These are phyloP conservation scores for Dipteronia dyeriana DNA, from an alignment of 345 rosid genomes.

Conservation along the genomic window DNA sequence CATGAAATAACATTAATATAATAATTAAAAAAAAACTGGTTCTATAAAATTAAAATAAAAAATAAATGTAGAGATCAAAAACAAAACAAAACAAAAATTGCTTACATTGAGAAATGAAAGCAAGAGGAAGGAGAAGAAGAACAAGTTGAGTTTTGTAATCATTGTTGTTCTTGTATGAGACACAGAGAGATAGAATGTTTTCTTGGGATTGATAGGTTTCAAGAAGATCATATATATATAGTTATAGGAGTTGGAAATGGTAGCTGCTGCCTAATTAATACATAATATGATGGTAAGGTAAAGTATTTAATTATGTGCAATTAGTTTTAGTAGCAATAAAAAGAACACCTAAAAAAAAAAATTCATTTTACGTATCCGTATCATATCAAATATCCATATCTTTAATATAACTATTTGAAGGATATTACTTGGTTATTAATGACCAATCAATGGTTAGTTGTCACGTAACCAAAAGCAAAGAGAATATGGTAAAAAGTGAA, in stretches of 20 bases:
- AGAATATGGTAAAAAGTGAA: no score
- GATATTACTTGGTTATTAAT: no score
- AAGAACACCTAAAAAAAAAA: no score
- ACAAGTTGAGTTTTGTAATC: not conserved
- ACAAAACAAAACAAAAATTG: not conserved
- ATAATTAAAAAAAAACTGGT: not conserved
- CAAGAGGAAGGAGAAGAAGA: slow-evolving; percentile 29
- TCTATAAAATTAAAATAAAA: not conserved
- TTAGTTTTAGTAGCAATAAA: no score
- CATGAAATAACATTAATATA: not conserved
- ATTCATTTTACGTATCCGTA: no score
- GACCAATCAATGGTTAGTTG: no score
- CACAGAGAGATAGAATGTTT: slow-evolving; percentile 23
- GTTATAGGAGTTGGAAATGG: not conserved
- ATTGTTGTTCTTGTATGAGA: not conserved
- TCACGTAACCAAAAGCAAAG: no score
- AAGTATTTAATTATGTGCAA: no score
- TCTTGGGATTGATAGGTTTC: slow-evolving; percentile 32
- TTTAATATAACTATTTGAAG: no score
- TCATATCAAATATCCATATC: no score
- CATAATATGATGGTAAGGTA: no score
- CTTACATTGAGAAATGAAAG: slow-evolving; percentile 38
- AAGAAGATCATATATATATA: not conserved
- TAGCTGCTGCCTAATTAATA: no score
- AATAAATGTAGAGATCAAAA: not conserved